Evolutionary conservation across 345 rosid species (phyloP).

Genomic region (Lagerstroemia speciosa): DNA sequence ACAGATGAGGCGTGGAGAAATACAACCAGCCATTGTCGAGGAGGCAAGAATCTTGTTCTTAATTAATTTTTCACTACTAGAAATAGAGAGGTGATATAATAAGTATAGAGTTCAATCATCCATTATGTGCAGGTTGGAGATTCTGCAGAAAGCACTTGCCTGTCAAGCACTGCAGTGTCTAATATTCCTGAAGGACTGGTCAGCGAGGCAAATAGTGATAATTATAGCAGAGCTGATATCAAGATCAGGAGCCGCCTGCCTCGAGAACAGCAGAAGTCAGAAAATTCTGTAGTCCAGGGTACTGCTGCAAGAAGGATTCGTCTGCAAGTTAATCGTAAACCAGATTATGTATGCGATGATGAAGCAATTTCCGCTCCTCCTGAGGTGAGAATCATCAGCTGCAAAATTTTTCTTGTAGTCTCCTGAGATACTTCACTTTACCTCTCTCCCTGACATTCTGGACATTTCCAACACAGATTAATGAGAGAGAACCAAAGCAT

Average conservation of each 20-base stretch:
- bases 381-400: constrained; percentile 23
- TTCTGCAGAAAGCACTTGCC: not conserved
- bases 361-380: constrained; percentile 25
- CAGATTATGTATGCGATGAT: constrained; percentile 3
- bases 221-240: constrained; percentile 33
- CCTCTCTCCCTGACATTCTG: not conserved
- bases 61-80: not conserved
- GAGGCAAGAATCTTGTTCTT: constrained; percentile 14
- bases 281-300: constrained; percentile 30
- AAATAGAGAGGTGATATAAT: not conserved
- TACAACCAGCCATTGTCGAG: constrained; percentile 32
- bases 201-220: constrained; percentile 21
- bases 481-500: constrained; percentile 11
- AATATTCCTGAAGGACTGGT: constrained; percentile 8
- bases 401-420: not conserved
- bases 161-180: not conserved
- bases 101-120: not conserved
- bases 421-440: not conserved
- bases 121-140: constrained; percentile 12
- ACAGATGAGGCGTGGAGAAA: constrained; percentile 23
- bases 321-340: constrained; percentile 8
- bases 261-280: constrained; percentile 21
- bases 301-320: constrained; percentile 61
- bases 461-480: constrained; percentile 20
- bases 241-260: constrained; percentile 37